Conservation (phyloP, 106 monocot genomes). For the Amphibolis antarctica region DNA sequence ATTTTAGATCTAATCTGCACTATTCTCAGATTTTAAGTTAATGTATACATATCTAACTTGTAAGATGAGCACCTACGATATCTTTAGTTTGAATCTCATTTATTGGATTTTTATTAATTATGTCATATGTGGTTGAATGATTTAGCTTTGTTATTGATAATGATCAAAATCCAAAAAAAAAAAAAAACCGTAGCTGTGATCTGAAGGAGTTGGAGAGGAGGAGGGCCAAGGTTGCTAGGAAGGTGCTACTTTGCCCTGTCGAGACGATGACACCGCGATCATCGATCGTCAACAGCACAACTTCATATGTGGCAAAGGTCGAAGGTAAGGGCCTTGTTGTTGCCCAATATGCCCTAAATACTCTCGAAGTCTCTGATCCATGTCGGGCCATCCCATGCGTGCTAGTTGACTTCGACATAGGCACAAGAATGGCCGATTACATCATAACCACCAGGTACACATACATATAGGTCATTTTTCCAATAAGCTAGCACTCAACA, state of each 20-base stretch:
- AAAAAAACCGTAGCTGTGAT: constrained; percentile 8
- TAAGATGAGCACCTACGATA: too few relatives aligned
- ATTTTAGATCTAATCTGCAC: too few relatives aligned
- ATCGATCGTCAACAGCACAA: neutral
- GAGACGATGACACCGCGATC: neutral
- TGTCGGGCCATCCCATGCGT: constrained; percentile 5
- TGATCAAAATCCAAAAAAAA: neutral
- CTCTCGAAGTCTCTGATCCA: neutral
- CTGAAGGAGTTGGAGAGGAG: neutral
- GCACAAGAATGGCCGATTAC: constrained; percentile 5
- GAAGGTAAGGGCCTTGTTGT: constrained; percentile 4
- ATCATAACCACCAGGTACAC: neutral
- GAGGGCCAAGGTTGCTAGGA: neutral
- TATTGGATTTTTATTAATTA: too few relatives aligned
- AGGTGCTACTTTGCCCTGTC: constrained; percentile 11
- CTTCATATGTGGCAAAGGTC: neutral
- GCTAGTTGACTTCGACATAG: constrained; percentile 7
- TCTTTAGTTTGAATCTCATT: too few relatives aligned
- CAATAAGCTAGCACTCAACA: too few relatives aligned
- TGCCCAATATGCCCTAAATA: constrained; percentile 8
- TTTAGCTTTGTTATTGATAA: too few relatives aligned
- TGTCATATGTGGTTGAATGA: too few relatives aligned
- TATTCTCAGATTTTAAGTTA: too few relatives aligned
- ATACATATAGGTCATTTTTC: neutral
- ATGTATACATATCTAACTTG: too few relatives aligned